Evolutionary conservation across 1,139 yeast genomes (phyloP), one percentile per base, ranked within the genome.

Genomic region (Meyerozyma elateridarum): DNA sequence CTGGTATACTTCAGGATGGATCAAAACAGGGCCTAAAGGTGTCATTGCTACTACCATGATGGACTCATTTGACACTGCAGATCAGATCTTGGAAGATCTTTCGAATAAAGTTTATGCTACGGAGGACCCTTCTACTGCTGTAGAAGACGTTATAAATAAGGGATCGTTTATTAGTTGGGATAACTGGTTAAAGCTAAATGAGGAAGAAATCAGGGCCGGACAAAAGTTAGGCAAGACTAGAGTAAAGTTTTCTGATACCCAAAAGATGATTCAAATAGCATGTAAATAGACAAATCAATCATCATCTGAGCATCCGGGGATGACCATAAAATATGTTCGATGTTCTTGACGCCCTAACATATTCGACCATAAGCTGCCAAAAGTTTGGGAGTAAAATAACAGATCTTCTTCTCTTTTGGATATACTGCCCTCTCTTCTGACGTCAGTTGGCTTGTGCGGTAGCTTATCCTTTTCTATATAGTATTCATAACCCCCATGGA

Each of bases 41-140:
- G 95, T 88, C 5, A 91, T 91, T 41, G 95, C 95, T 9, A 73
- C 84, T 11, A 87, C 98, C 0, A 85, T 91, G 85, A 71, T 82
- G 69, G 93, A 85, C 39, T 73, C 95, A 0, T 83, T 80, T 46
- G 77, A 76, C 21, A 84, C 88, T 0, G 91, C 85, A 0, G 83
- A 78, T 28, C 62, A 66, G n/a, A 60, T 87, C 0, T 49, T 79
- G 13, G 63, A 68, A 28, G 94, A 84, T 45, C 56, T 73, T 31
- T 38, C 54, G 7, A 52, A 56, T 15, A 60, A 53, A 9, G 59
- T 68, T 1, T 58, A 54, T 36, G 60, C 61, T 1, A 55, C 50
- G 1, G 54, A 74, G 4, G 21, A 32, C 4, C 36, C 39, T 1
- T 15, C 28, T 3, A 21, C 26, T 29, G 45, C 45, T 19, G 51